Percentiles rank a stretch among this genome's conserved stretches.
Evolutionary conservation across 176 grass and related monocot genomes (phyloP).

Genomic region (Calamus simplicifolius): DNA sequence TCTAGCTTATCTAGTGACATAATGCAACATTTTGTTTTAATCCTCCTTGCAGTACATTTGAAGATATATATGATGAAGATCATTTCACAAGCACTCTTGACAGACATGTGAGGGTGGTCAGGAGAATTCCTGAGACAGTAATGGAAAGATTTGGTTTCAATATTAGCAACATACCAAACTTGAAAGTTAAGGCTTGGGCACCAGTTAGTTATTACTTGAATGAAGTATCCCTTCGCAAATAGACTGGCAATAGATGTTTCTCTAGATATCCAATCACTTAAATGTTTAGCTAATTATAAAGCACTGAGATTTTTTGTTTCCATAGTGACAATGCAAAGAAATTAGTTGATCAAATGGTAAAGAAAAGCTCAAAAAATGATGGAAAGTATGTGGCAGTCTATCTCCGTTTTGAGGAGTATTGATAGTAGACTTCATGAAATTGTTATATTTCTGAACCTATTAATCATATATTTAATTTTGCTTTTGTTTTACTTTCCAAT

Average conservation of each 20-base stretch:
- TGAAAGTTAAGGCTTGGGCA: slow-evolving; percentile 17
- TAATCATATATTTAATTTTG: neutral
- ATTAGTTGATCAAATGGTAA: neutral
- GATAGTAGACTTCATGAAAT: neutral
- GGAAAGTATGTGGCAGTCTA: slow-evolving; percentile 16
- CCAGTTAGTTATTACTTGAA: slow-evolving; percentile 5
- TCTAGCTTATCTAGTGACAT: neutral
- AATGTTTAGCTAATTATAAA: slow-evolving; percentile 9
- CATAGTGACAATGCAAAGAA: slow-evolving; percentile 16
- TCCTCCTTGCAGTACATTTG: slow-evolving; percentile 6
- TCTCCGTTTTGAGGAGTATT: slow-evolving; percentile 13
- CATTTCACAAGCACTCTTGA: slow-evolving; percentile 10
- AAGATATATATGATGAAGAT: slow-evolving; percentile 16
- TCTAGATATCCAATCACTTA: slow-evolving; percentile 8
- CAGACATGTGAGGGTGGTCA: neutral
- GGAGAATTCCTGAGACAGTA: slow-evolving; percentile 5
- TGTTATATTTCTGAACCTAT: neutral
- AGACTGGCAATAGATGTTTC: slow-evolving; percentile 6
- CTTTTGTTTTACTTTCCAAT: neutral
- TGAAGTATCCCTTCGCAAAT: slow-evolving; percentile 8
- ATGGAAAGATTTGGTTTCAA: slow-evolving; percentile 13
- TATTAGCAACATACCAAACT: slow-evolving; percentile 10
- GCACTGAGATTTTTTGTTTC: slow-evolving; percentile 9
- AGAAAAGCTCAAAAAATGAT: slow-evolving; percentile 10
- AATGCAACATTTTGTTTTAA: neutral